These are phyloP conservation scores for Sporothrix schenckii DNA, from an alignment of 2,329 filamentous ascomycete genomes.

Conservation along the genomic window DNA sequence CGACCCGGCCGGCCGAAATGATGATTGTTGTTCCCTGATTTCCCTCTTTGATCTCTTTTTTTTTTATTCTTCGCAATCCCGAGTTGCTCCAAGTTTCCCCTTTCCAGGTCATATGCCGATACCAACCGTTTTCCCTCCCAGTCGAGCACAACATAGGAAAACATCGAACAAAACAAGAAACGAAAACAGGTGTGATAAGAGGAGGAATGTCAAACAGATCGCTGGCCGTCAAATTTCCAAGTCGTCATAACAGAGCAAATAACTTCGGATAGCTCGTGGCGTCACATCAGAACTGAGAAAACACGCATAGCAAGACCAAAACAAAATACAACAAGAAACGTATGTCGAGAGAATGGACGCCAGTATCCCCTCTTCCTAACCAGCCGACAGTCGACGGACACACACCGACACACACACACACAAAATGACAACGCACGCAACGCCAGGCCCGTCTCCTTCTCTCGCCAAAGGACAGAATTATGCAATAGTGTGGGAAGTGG, in stretches of 20 bases:
- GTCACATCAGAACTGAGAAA: conserved; percentile 1
- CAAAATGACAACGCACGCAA: not conserved
- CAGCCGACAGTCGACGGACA: not conserved
- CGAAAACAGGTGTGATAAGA: not conserved
- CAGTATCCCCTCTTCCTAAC: not conserved
- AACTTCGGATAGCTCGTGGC: conserved; percentile 23
- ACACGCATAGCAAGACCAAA: not conserved
- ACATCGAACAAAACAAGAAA: not conserved
- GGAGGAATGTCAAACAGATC: not conserved
- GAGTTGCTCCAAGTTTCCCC: not conserved
- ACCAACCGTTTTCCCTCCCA: not conserved
- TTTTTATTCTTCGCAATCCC: not conserved
- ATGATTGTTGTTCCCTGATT: not conserved
- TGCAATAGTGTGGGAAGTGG: not conserved
- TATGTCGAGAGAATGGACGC: not conserved
- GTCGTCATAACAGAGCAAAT: conserved; percentile 32
- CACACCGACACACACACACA: not conserved
- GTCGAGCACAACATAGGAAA: not conserved
- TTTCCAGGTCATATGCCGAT: not conserved
- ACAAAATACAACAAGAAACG: not conserved
- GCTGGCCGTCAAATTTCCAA: conserved; percentile 34
- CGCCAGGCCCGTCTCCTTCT: conserved; percentile 3
- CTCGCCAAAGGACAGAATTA: conserved; percentile 2
- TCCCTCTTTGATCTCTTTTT: not conserved
- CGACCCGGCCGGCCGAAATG: not conserved